Evolutionary conservation across 2,329 filamentous ascomycete genomes (phyloP), one percentile per base, ranked within the genome.

Genomic region (Ascochyta fabae): DNA sequence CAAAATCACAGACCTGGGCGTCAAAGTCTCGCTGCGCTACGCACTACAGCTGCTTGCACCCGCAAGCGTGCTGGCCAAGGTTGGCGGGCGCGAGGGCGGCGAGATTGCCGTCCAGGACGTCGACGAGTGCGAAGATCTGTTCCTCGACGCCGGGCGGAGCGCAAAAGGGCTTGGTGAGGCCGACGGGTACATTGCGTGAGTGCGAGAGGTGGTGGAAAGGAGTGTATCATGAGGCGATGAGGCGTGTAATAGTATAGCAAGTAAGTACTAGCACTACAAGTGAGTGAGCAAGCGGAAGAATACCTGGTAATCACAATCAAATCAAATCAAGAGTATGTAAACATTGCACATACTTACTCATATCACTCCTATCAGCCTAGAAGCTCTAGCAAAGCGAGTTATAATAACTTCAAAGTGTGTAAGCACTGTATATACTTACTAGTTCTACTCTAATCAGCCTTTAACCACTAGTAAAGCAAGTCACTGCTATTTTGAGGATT

Each of bases 31-130:
- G 75, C 78, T 99, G 78, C 83, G 95, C 65, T 99, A 99, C 79
- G 94, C 93, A 65, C 81, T 99, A 73, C 95, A 98, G 79, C 80
- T 99, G 65, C 82, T 99, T 67, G 91, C 92, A 24, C 93, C 93
- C 2, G 89, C 92, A 48, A 94, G 90, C 77, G 96, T 98, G 77
- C 84, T 98, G 69, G 92, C 94, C 56, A 89, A 91, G 73, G 91
- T 95, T 15, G 73, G 75, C 29, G 78, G 79, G 13, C 72, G 70
- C 40, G 78, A 79, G 38, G 75, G 73, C 23, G 72, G 48, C 82
- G 84, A 62, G 69, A 81, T 81, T 46, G 77, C 77, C 53, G 81
- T 80, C 23, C 75, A 83, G 42, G 88, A 87, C 63, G 84, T 87
- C 51, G 80, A 78, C 58, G 80, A 82, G 67, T 79, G 78, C 15